These are phyloP conservation scores for Coemansia sp. DNA, from an alignment of 192 early-diverging fungal species.

Conservation along the genomic window DNA sequence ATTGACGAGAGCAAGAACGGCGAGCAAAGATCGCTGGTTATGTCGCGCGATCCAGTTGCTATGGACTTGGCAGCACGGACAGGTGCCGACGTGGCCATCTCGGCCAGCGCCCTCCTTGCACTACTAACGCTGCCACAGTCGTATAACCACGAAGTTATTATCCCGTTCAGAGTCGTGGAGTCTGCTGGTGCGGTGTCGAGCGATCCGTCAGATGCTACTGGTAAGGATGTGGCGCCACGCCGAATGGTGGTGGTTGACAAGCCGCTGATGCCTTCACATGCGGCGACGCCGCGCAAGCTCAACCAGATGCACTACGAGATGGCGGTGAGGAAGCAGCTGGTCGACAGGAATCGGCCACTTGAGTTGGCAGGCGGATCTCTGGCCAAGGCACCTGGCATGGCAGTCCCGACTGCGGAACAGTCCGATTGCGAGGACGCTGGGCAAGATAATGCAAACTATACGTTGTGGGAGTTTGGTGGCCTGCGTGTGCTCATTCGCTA, in stretches of 20 bases:
- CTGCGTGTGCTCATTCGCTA: constrained; percentile 40
- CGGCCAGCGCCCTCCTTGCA: constrained; percentile 28
- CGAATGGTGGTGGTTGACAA: constrained; percentile 30
- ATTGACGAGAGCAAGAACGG: background rate
- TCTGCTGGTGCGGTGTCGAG: background rate
- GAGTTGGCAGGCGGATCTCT: constrained; percentile 18
- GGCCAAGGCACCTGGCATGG: background rate
- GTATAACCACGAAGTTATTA: constrained; percentile 24
- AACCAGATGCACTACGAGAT: constrained; percentile 27
- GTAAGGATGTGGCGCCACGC: background rate
- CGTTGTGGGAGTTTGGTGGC: constrained; percentile 48
- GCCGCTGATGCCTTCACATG: constrained; percentile 16
- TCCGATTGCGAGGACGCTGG: background rate
- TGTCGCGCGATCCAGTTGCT: constrained; percentile 27
- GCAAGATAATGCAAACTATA: constrained; percentile 36
- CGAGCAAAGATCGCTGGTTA: background rate
- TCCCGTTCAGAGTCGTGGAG: constrained; percentile 28
- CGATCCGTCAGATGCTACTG: background rate
- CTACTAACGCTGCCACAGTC: constrained; percentile 41
- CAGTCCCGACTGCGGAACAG: background rate
- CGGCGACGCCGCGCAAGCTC: constrained; percentile 33
- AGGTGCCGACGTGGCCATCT: constrained; percentile 35
- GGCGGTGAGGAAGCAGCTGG: constrained; percentile 10
- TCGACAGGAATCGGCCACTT: constrained; percentile 7
- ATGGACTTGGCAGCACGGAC: constrained; percentile 16